Evolutionary conservation across 2,329 filamentous ascomycete species (phyloP).

Genomic region (Cladosporium sp.): DNA sequence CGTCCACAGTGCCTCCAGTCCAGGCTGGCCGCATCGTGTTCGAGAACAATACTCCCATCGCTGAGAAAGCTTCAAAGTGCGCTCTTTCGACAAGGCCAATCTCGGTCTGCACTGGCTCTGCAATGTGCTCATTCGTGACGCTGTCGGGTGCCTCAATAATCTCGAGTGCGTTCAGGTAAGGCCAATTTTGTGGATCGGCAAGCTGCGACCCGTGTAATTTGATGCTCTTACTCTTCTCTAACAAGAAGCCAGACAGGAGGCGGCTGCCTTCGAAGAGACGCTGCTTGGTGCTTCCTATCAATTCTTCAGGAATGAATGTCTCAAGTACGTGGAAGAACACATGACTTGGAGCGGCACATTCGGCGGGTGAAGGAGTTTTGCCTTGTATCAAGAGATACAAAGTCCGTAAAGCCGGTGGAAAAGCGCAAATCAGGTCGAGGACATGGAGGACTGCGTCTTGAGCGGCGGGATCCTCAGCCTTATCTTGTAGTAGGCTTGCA

Average conservation of each 20-base stretch:
- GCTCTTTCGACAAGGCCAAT: background rate
- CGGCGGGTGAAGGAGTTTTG: slow-evolving; percentile 26
- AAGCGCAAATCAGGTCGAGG: slow-evolving; percentile 29
- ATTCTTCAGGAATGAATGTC: slow-evolving; percentile 25
- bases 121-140: background rate
- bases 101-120: background rate
- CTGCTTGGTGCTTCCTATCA: slow-evolving; percentile 25
- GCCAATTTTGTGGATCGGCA: slow-evolving; percentile 16
- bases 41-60: background rate
- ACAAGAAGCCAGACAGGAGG: slow-evolving; percentile 34
- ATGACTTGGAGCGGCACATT: slow-evolving; percentile 32
- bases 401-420: slow-evolving; percentile 33
- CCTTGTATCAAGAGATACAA: slow-evolving; percentile 31
- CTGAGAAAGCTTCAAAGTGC: background rate
- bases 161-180: slow-evolving; percentile 21
- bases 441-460: slow-evolving; percentile 29
- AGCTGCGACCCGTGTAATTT: slow-evolving; percentile 20
- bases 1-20: background rate
- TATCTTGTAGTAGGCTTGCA: slow-evolving; percentile 20
- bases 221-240: slow-evolving; percentile 29
- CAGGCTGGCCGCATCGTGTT: background rate
- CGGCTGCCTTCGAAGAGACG: slow-evolving; percentile 34
- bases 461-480: slow-evolving; percentile 9
- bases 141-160: background rate
- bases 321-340: slow-evolving; percentile 28